Conservation (phyloP, 208 protist genomes). For the Leishmania gerbilli region DNA sequence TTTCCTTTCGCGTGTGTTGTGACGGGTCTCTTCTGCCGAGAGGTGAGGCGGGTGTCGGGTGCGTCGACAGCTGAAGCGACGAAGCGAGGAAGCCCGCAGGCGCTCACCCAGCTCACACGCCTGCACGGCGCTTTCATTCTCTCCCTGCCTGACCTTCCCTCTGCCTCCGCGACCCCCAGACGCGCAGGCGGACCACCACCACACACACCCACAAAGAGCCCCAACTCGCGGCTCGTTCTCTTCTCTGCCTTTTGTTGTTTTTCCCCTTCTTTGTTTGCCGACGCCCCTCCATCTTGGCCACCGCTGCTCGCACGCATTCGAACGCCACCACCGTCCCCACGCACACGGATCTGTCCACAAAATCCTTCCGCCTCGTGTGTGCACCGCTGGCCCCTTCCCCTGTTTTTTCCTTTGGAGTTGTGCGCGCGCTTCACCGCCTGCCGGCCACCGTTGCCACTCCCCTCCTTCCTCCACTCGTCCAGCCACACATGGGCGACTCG, state of each 20-base stretch:
- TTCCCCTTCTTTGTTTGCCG: not conserved
- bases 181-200: not conserved
- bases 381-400: not conserved
- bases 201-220: not conserved
- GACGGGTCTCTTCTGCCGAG: not conserved
- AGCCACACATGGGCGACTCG: constrained; percentile 7
- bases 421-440: not conserved
- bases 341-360: not conserved
- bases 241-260: not conserved
- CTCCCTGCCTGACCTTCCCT: not conserved
- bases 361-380: not conserved
- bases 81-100: not conserved
- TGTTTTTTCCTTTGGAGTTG: not conserved
- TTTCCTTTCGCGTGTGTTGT: not conserved
- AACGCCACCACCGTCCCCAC: not conserved
- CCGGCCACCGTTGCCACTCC: not conserved
- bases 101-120: not conserved
- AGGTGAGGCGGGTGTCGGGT: not conserved
- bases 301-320: not conserved
- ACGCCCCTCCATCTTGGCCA: not conserved
- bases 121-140: not conserved
- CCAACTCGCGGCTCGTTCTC: not conserved
- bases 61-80: not conserved
- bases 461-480: not conserved
- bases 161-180: not conserved